Base-by-base conservation (phyloP, 495 filamentous ascomycete genomes). In the Amorphotheca resinae region DNA sequence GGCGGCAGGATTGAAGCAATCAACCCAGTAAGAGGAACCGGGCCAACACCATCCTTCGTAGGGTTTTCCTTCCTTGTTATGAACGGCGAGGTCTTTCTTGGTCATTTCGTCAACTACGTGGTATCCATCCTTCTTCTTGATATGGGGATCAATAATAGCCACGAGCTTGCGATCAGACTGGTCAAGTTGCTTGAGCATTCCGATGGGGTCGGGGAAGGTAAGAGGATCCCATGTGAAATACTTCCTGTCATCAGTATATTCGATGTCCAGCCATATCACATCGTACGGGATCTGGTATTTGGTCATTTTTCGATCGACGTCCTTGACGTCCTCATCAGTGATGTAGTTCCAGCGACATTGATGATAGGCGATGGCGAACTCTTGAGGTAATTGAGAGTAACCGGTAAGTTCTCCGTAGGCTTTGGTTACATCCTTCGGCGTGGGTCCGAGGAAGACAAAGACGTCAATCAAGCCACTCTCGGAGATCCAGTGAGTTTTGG, bases 1-100 rank as follows among this genome's bases (percentile, higher is more conserved):
- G 20, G 86, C 82, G 2, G 77, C 79, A 18, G 89, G 87, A 53
- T 85, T 95, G 64, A 98, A 96, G 59, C 77, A 80, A 52, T 98
- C 91, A 48, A 96, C 66, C 91, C 91, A 98, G 66, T 94, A 68
- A 1, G 89, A 95, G 17, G 84, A 87, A 12, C 91, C 91, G 2
- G 91, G 91, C 91, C 91, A 98, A 64, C 91, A 98, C 86, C 85
- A 93, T 39, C 91, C 91, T 50, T 96, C 91, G 54, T 86, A 98
- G 42, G 82, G 68, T 22, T 82, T 82, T 33, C 79, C 83, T 37
- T 93, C 83, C 58, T 96, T 98, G 64, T 94, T 87, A 59, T 80
- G 76, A 33, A 87, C 75, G 17, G 76, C 91, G 15, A 94, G 65
- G 16, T 77, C 76, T 57, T 93, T 87, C 48, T 77, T 80, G 60